Conservation (phyloP, 2,329 filamentous ascomycete genomes). For the Arthrinium puccinioides region DNA sequence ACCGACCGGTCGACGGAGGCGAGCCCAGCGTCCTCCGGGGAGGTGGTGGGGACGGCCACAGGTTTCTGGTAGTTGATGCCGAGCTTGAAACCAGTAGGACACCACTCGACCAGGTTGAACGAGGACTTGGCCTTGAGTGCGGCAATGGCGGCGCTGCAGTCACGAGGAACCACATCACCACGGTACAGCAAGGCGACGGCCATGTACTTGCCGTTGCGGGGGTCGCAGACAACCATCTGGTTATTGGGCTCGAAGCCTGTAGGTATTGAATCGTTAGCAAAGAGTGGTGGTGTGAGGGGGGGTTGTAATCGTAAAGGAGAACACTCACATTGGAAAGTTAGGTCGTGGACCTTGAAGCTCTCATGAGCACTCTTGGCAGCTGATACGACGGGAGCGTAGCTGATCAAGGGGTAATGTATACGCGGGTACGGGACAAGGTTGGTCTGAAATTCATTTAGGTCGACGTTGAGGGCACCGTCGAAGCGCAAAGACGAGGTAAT, state of each 20-base stretch:
- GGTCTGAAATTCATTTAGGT: conserved; percentile 73
- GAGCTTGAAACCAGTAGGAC: conserved; percentile 69
- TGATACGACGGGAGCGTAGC: conserved; percentile 65
- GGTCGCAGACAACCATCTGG: conserved; percentile 72
- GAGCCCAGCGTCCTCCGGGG: conserved; percentile 49
- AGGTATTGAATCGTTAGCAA: conserved; percentile 9
- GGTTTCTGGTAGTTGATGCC: conserved; percentile 71
- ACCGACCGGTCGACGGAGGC: conserved; percentile 56
- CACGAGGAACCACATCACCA: conserved; percentile 62
- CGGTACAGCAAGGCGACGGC: conserved; percentile 66
- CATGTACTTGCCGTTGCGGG: conserved; percentile 71
- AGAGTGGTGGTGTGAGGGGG: neutral
- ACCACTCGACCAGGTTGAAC: conserved; percentile 71
- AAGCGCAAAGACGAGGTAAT: conserved; percentile 68
- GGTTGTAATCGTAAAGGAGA: neutral
- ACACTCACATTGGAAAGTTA: conserved; percentile 64
- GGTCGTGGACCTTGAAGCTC: conserved; percentile 77
- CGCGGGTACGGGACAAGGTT: conserved; percentile 68
- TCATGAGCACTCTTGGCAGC: conserved; percentile 74
- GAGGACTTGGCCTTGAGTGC: conserved; percentile 64
- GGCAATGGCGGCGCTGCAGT: conserved; percentile 60
- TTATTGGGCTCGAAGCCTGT: conserved; percentile 70
- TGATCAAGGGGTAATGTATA: conserved; percentile 69
- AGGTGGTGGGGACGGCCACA: conserved; percentile 45
- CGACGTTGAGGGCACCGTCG: conserved; percentile 66